Evolutionary conservation across 129 eudicot genomes (phyloP).

Genomic region (Saposhnikovia divaricata): DNA sequence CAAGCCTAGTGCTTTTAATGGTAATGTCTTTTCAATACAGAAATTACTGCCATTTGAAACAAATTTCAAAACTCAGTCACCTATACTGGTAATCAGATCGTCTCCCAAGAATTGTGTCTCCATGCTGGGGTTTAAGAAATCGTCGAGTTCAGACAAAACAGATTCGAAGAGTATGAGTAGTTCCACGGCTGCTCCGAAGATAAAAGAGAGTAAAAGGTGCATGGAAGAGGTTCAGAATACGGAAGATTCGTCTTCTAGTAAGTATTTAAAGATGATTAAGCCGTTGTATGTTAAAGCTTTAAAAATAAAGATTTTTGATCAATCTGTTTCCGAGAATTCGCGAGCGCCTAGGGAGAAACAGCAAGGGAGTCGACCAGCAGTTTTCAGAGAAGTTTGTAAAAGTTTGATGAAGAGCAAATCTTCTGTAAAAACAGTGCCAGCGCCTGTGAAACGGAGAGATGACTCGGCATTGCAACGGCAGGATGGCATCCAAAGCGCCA

Average conservation of each 20-base stretch:
- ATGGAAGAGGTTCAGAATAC: conserved; percentile 5
- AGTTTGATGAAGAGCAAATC: conserved; percentile 8
- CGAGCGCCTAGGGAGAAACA: conserved; percentile 17
- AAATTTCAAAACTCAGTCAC: conserved; percentile 12
- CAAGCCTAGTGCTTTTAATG: neutral
- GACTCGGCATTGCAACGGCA: conserved; percentile 16
- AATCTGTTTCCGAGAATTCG: conserved; percentile 16
- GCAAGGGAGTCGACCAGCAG: conserved; percentile 14
- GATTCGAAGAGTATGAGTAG: neutral
- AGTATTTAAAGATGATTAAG: conserved; percentile 48
- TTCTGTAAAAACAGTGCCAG: neutral
- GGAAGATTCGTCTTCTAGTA: conserved; percentile 3
- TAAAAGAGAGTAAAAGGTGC: conserved; percentile 5
- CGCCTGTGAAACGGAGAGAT: neutral
- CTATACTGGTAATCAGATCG: conserved; percentile 15
- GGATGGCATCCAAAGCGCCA: conserved; percentile 41
- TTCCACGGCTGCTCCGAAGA: conserved; percentile 1
- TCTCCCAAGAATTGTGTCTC: conserved; percentile 20
- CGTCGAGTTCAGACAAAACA: conserved; percentile 13
- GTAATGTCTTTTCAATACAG: conserved; percentile 5
- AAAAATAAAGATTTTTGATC: conserved; percentile 26
- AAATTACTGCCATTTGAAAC: neutral
- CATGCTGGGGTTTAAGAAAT: conserved; percentile 23
- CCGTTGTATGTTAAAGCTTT: conserved; percentile 21
- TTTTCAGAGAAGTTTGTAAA: conserved; percentile 9